Conservation (phyloP, 148 eudicot species). For the Rhododendron ferrugineum region DNA sequence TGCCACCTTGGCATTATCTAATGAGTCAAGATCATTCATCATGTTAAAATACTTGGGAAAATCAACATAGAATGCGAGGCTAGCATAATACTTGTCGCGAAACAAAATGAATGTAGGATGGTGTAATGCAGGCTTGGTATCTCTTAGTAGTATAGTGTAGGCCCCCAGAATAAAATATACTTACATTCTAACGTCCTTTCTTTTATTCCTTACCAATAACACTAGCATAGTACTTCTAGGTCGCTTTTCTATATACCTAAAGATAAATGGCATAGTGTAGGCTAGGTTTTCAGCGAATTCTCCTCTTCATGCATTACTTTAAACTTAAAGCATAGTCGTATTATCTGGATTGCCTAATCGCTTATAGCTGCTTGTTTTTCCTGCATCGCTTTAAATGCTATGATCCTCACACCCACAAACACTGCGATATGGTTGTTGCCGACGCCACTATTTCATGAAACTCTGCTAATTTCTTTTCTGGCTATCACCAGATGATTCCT, state of each 20-base stretch:
- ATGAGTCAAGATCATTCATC: background rate
- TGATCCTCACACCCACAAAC: background rate
- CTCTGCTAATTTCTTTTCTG: background rate
- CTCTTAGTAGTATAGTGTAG: background rate
- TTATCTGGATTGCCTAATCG: background rate
- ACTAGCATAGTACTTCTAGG: background rate
- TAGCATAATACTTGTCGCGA: background rate
- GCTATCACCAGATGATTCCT: background rate
- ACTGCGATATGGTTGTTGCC: background rate
- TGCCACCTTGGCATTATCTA: background rate
- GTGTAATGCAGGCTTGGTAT: background rate
- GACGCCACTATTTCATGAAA: background rate
- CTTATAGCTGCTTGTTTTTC: background rate
- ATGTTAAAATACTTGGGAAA: background rate
- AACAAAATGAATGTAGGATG: background rate
- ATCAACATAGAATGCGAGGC: background rate
- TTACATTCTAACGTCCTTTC: background rate
- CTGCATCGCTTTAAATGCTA: background rate
- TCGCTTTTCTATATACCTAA: background rate
- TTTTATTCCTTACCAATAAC: background rate
- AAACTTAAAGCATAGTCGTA: background rate
- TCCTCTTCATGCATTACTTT: background rate
- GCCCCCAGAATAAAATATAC: background rate
- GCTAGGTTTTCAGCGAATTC: background rate
- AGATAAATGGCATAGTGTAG: background rate